Evolutionary conservation across 805 yeast species (phyloP).

Genomic region (Candida nitratophila): DNA sequence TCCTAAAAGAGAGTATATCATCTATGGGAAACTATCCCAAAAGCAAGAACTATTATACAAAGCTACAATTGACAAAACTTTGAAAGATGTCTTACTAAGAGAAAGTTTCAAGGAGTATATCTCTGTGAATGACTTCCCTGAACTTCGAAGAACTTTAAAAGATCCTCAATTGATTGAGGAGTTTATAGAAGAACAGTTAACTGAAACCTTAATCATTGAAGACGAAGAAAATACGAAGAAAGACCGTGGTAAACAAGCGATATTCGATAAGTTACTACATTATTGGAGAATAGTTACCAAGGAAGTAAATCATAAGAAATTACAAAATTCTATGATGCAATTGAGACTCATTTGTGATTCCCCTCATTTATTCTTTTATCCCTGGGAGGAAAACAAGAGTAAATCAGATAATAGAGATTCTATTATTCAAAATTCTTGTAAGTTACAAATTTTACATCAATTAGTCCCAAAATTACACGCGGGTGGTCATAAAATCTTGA

Average conservation of each 20-base stretch:
- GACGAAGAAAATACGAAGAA: not conserved
- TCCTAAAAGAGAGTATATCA: slow-evolving; percentile 81
- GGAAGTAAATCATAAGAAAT: slow-evolving; percentile 41
- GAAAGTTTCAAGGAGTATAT: slow-evolving; percentile 47
- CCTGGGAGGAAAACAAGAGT: slow-evolving; percentile 49
- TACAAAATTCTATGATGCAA: slow-evolving; percentile 76
- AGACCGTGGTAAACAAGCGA: not conserved
- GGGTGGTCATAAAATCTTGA: slow-evolving; percentile 56
- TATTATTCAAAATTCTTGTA: slow-evolving; percentile 57
- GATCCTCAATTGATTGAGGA: slow-evolving; percentile 27
- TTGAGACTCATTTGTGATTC: slow-evolving; percentile 79
- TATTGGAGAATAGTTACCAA: slow-evolving; percentile 27
- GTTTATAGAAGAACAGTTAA: slow-evolving; percentile 28
- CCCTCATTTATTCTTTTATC: slow-evolving; percentile 77
- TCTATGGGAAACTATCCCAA: slow-evolving; percentile 62
- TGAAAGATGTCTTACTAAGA: slow-evolving; percentile 38
- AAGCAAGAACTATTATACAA: slow-evolving; percentile 61
- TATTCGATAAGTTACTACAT: slow-evolving; percentile 4
- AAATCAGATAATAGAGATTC: slow-evolving; percentile 17
- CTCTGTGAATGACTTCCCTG: slow-evolving; percentile 27
- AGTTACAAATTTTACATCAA: slow-evolving; percentile 62
- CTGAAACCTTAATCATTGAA: not conserved
- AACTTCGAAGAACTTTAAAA: slow-evolving; percentile 9
- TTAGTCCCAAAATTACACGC: slow-evolving; percentile 44
- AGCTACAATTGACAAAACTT: slow-evolving; percentile 21